Base-by-base conservation (phyloP, 768 basidiomycete species). In the Brasilioporus rufonigricans region DNA sequence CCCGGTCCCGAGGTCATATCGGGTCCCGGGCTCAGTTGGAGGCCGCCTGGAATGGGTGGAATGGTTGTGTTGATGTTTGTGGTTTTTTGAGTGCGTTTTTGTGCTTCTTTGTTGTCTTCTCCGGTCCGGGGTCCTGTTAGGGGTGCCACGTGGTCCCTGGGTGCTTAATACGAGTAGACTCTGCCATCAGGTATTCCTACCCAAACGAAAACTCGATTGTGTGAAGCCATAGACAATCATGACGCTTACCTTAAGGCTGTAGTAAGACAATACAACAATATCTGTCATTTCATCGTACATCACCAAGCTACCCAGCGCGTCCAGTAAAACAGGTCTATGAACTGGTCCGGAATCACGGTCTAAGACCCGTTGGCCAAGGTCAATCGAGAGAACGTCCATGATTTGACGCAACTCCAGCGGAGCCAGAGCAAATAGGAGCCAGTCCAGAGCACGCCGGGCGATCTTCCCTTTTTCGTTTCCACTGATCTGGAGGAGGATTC, bases 381-480 rank as follows among this genome's bases (percentile, higher is more conserved):
- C 48, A 6, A 62, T 32, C 0, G 52, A 44, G 2, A 61, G 52
- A 14, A 24, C 35, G 6, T 61, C 61, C 3, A 62, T 41, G 4
- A 62, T 32, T 11, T 58, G 41, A 14, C 35, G 49, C 21, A 61
- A 18, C 5, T 35, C 5, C 14, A 61, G 6, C 9, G 60, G 56
- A 3, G 0, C 2, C 13, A 64, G 39, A 1, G 61, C 55, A 7
- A 43, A 55, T 11, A 64, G 32, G 1, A 62, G 49, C 60, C 60
- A 62, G 0, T 29, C n/a, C 8, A 62, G 43, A 10, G 57, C 39
- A 3, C 40, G 29, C 12, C 18, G 40, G 7, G 33, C 52, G 7
- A 63, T 1, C 11, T 40, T 7, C 18, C 41, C 16, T 12, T 40
- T 45, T 8, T 50, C 45, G 7, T 40, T 2, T 24, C 31, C 10